Conservation (phyloP, 495 filamentous ascomycete genomes). For the Penicillium dipodomyicola region DNA sequence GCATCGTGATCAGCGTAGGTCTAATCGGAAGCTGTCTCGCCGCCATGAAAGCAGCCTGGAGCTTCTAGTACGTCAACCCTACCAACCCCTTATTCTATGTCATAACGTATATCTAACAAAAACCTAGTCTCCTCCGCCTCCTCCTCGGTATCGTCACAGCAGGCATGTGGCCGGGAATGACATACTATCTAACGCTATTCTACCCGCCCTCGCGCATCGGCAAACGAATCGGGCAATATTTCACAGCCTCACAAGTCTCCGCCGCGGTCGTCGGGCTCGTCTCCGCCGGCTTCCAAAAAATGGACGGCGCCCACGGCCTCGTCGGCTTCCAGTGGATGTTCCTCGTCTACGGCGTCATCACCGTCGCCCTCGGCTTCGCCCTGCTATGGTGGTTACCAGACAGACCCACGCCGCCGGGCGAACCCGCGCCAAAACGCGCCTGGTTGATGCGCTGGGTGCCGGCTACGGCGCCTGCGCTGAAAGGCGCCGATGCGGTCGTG, state of each 20-base stretch:
- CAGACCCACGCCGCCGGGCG: constrained; percentile 68
- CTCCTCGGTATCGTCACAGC: constrained; percentile 85
- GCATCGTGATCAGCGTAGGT: constrained; percentile 85
- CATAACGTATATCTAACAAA: constrained; percentile 6
- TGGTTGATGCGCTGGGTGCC: constrained; percentile 60
- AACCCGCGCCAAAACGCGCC: constrained; percentile 33
- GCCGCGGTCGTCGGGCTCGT: constrained; percentile 88
- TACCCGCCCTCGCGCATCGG: constrained; percentile 84
- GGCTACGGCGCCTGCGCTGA: constrained; percentile 63
- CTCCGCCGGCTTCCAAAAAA: constrained; percentile 86
- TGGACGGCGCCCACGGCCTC: constrained; percentile 74
- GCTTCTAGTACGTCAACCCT: constrained; percentile 64
- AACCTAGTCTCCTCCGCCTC: constrained; percentile 68
- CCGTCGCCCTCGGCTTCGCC: constrained; percentile 63
- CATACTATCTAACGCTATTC: constrained; percentile 89
- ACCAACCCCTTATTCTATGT: not conserved
- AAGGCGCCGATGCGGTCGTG: constrained; percentile 71
- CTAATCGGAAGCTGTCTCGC: constrained; percentile 80
- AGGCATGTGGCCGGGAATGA: constrained; percentile 95
- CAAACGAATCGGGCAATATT: constrained; percentile 86
- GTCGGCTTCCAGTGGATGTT: constrained; percentile 97
- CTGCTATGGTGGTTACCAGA: constrained; percentile 91
- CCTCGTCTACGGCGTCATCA: constrained; percentile 77
- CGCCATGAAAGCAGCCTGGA: constrained; percentile 77
- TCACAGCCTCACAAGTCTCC: constrained; percentile 84